Evolutionary conservation across 768 basidiomycete species (phyloP).

Genomic region (Crucibulum laeve): DNA sequence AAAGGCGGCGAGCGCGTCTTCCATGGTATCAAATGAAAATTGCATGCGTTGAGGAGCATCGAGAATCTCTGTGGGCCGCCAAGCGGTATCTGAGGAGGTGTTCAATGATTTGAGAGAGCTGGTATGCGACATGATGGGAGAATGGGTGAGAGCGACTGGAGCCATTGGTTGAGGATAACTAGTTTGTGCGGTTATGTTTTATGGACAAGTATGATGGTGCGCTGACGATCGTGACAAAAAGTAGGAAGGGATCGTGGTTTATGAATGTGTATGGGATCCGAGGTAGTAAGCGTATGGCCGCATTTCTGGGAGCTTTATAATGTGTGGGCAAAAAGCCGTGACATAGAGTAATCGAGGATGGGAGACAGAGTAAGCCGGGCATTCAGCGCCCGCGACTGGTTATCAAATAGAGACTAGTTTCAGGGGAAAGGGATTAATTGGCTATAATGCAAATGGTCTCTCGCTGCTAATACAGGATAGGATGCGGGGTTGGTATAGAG

Average conservation of each 20-base stretch:
- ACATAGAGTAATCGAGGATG: conserved; percentile 14
- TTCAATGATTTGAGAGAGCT: conserved; percentile 7
- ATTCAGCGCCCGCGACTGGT: neutral
- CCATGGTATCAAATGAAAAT: conserved; percentile 77
- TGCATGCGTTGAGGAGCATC: conserved; percentile 24
- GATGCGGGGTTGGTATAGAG: no score
- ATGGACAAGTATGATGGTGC: no score
- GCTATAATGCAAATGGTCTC: no score
- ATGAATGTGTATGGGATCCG: conserved; percentile 13
- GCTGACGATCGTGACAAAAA: conserved; percentile 1
- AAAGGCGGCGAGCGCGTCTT: conserved; percentile 76
- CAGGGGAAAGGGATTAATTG: no score
- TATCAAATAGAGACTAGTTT: no score
- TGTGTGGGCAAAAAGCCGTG: conserved; percentile 15
- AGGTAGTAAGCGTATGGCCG: no score
- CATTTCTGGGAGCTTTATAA: conserved; percentile 18
- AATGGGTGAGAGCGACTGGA: conserved; percentile 19
- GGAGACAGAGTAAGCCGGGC: conserved; percentile 12
- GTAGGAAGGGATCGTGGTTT: conserved; percentile 3
- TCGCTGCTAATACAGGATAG: no score
- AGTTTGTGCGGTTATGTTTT: neutral
- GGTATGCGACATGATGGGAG: conserved; percentile 9
- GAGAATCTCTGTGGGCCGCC: conserved; percentile 29
- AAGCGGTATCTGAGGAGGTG: conserved; percentile 13
- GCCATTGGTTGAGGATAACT: conserved; percentile 17